phyloP scores from a whole-genome alignment of 331 rosid genomes.

The Rosa hybrid region DNA sequence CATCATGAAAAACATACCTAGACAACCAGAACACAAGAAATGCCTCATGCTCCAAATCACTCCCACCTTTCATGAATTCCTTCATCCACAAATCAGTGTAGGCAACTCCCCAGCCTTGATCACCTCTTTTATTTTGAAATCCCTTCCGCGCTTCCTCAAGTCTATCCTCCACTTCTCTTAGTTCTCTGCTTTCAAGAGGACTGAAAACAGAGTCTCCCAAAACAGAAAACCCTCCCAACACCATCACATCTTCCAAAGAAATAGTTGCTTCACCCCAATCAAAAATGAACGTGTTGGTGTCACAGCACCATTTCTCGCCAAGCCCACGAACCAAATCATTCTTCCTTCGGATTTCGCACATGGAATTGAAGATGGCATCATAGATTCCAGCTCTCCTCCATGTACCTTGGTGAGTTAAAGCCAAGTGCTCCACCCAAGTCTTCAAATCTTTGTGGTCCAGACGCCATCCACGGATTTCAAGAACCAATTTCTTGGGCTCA shows the following conservation, averaged over 20 bases:
- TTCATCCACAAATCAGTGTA: conserved; percentile 21
- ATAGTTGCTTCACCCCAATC: conserved; percentile 57
- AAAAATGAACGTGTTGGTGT: conserved; percentile 40
- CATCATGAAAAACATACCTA: conserved; percentile 27
- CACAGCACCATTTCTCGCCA: conserved; percentile 30
- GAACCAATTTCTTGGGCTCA: neutral
- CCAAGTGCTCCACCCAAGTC: neutral
- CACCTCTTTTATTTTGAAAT: no score
- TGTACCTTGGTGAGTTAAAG: neutral
- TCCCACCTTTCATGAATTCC: conserved; percentile 29
- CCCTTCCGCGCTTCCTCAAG: neutral
- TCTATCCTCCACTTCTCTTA: neutral
- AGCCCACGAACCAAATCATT: conserved; percentile 29
- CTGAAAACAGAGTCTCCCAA: conserved; percentile 24
- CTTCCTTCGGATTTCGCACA: neutral
- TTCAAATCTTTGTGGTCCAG: neutral
- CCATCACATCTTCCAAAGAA: conserved; percentile 43
- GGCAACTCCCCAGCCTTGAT: no score
- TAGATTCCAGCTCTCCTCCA: conserved; percentile 39
- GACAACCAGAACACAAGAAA: conserved; percentile 57
- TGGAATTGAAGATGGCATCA: conserved; percentile 42
- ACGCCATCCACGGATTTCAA: conserved; percentile 1
- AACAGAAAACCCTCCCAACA: conserved; percentile 36
- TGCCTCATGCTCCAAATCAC: conserved; percentile 54
- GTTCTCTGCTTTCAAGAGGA: conserved; percentile 17